phyloP scores from a whole-genome alignment of 345 rosid genomes.

The Citrus australasica region DNA sequence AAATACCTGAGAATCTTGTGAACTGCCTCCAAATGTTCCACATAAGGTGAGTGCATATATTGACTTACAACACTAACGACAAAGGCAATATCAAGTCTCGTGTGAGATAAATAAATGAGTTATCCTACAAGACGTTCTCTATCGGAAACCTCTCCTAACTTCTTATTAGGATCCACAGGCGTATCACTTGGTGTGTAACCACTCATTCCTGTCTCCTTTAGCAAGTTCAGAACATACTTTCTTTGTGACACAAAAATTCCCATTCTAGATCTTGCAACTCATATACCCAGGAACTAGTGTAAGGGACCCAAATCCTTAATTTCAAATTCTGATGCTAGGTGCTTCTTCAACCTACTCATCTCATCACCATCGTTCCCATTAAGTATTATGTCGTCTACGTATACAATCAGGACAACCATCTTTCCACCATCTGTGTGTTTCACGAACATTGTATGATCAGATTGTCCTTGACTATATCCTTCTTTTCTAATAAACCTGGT shows the following conservation, averaged over 20 bases:
- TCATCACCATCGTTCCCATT: too few species aligned
- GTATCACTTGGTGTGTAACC: not conserved
- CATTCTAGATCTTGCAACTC: not conserved
- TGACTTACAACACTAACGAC: not conserved
- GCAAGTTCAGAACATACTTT: too few species aligned
- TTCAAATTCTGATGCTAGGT: too few species aligned
- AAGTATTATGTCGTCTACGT: too few species aligned
- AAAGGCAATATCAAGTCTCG: not conserved
- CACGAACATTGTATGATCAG: too few species aligned
- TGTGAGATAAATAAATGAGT: not conserved
- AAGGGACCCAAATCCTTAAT: too few species aligned
- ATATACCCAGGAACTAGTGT: rapidly evolving
- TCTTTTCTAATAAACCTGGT: too few species aligned
- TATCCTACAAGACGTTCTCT: not conserved
- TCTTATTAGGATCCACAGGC: not conserved
- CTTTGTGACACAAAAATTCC: too few species aligned
- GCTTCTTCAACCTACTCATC: too few species aligned
- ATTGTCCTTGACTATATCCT: too few species aligned
- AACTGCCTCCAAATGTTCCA: not conserved
- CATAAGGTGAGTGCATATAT: not conserved
- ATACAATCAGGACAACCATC: not conserved
- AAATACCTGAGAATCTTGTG: not conserved
- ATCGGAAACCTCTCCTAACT: not conserved
- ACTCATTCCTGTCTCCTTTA: not conserved
- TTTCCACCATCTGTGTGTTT: too few species aligned